Percentiles rank a stretch among this genome's conserved stretches.
These are phyloP conservation scores for Luffa acutangula DNA, from an alignment of 306 rosid species.

Conservation along the genomic window DNA sequence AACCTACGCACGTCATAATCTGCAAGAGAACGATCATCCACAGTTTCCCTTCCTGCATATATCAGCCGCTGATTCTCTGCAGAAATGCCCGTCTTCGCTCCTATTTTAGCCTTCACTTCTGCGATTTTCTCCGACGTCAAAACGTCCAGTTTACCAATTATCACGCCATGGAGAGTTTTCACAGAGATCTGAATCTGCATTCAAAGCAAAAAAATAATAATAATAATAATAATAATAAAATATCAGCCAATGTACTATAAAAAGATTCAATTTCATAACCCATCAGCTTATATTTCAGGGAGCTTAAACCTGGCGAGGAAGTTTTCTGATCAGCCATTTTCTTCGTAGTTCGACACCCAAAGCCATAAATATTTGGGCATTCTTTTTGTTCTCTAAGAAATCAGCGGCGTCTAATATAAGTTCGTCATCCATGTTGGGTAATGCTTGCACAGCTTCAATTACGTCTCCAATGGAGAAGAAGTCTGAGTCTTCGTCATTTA, in stretches of 20 bases:
- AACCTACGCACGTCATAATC: no score
- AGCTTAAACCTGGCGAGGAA: neutral
- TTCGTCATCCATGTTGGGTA: constrained; percentile 67
- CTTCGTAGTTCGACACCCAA: constrained; percentile 41
- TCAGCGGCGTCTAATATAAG: constrained; percentile 64
- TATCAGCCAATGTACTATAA: no score
- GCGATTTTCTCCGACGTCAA: neutral
- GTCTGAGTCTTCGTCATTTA: constrained; percentile 16
- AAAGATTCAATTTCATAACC: no score
- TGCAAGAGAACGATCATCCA: no score
- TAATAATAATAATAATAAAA: no score
- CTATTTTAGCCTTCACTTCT: neutral
- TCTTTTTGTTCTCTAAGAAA: constrained; percentile 55
- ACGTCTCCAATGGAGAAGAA: constrained; percentile 37
- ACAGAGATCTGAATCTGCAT: neutral
- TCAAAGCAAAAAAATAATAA: no score
- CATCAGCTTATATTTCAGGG: no score
- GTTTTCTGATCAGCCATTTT: constrained; percentile 65
- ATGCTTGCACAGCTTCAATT: constrained; percentile 53
- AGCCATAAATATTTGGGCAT: constrained; percentile 57
- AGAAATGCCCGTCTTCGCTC: neutral
- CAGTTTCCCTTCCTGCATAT: no score
- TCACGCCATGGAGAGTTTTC: neutral
- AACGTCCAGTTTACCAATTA: neutral
- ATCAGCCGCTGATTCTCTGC: no score